Percentiles rank a stretch among this genome's conserved stretches.
These are phyloP conservation scores for Tolypocladium tundrense DNA, from an alignment of 2,329 filamentous ascomycete species.

Conservation along the genomic window DNA sequence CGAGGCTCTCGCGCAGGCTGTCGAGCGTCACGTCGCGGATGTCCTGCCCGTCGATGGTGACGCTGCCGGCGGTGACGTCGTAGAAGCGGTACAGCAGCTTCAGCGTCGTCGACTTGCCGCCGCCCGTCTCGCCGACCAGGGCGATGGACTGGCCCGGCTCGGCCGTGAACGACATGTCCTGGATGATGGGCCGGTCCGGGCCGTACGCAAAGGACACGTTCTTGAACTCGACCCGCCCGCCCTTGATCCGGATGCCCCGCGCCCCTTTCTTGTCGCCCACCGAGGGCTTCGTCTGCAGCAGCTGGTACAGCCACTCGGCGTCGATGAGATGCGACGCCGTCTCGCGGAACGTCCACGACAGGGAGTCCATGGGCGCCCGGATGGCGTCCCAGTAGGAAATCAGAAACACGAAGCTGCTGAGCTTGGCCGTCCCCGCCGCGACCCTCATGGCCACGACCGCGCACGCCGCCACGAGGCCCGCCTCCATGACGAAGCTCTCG, in stretches of 20 bases:
- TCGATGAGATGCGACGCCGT: slow-evolving; percentile 43
- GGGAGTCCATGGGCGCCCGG: slow-evolving; percentile 28
- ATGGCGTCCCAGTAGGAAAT: slow-evolving; percentile 50
- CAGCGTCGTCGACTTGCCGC: slow-evolving; percentile 52
- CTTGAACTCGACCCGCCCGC: slow-evolving; percentile 42
- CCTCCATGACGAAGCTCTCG: slow-evolving; percentile 7
- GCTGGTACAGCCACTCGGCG: slow-evolving; percentile 48
- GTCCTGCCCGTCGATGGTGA: slow-evolving; percentile 48
- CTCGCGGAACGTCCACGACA: slow-evolving; percentile 16
- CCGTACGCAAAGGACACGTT: slow-evolving; percentile 48
- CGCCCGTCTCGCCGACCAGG: slow-evolving; percentile 51
- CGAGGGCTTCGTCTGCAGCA: slow-evolving; percentile 47
- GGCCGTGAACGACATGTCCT: slow-evolving; percentile 36
- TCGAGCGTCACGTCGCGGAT: slow-evolving; percentile 47
- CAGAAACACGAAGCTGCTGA: slow-evolving; percentile 45
- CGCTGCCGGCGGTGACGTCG: slow-evolving; percentile 42
- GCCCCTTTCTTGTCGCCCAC: slow-evolving; percentile 39
- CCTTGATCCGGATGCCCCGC: slow-evolving; percentile 28
- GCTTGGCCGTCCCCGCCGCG: slow-evolving; percentile 16
- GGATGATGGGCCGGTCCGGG: slow-evolving; percentile 37
- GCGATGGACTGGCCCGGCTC: slow-evolving; percentile 45
- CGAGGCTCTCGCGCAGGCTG: slow-evolving; percentile 47
- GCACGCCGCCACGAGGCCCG: slow-evolving; percentile 7
- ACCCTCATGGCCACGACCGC: slow-evolving; percentile 3
- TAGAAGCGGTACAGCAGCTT: slow-evolving; percentile 53